Conservation (phyloP, 805 yeast genomes). For the Blastobotrys peoriensis region DNA sequence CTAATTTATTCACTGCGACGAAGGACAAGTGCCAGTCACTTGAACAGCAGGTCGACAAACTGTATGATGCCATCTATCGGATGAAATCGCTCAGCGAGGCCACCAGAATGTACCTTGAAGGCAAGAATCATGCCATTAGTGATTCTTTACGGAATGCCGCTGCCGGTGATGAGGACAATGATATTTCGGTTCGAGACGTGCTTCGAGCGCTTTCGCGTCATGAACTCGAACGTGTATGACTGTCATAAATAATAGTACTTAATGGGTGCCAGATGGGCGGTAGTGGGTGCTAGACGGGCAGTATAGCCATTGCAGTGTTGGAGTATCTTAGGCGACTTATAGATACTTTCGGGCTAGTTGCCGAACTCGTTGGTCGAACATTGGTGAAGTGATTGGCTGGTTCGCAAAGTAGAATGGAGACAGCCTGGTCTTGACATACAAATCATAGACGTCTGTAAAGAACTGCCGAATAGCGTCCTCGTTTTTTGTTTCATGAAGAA, state of each 20-base stretch:
- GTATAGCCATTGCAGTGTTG: no score
- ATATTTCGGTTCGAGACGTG: constrained; percentile 10
- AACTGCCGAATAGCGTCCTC: constrained; percentile 80
- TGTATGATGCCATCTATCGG: constrained; percentile 20
- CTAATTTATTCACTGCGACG: not conserved
- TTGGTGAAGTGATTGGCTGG: constrained; percentile 65
- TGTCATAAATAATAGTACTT: no score
- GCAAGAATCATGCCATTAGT: not conserved
- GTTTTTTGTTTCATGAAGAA: constrained; percentile 55
- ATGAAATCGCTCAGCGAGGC: constrained; percentile 19
- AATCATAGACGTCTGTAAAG: constrained; percentile 76
- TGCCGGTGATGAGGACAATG: not conserved
- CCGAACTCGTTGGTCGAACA: constrained; percentile 71
- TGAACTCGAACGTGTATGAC: no score
- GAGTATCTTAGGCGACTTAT: no score
- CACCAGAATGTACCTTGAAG: constrained; percentile 18
- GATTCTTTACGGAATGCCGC: not conserved
- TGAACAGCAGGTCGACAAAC: constrained; percentile 14
- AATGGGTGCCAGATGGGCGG: no score
- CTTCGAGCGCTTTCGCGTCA: constrained; percentile 16
- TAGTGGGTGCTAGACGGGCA: no score
- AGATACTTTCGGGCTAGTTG: constrained; percentile 70
- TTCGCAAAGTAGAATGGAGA: constrained; percentile 81
- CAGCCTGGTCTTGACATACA: constrained; percentile 77
- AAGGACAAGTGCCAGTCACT: constrained; percentile 3